Base-by-base conservation (phyloP, 1,139 yeast genomes). In the Pichia sp. region DNA sequence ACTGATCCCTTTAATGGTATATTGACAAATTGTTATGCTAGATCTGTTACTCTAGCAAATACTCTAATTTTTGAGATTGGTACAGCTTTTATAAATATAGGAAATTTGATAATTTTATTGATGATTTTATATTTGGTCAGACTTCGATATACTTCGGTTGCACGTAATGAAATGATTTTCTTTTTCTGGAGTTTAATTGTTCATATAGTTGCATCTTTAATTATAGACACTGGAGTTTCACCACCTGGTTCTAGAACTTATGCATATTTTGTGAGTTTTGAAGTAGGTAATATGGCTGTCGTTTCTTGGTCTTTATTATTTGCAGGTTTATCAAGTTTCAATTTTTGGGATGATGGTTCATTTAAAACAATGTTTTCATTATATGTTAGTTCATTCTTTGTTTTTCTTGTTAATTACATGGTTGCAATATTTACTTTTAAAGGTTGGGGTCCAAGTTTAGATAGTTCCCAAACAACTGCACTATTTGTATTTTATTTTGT, bases 331-430 rank as follows among this genome's bases (percentile, higher is more conserved):
- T 69, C 90, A 30, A 90, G 93, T 43, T 89, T 88, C 69, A 95
- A 90, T 67, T 71, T 89, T 50, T 91, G 96, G 95, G 97, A 90
- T 69, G 98, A 93, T 67, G 97, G 97, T 10, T 84, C 96, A 1
- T 66, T 70, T 34, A 73, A 67, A 56, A 82, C 96, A 2, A 76
- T 87, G 74, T 71, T 81, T 70, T 66, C 74, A 3, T 70, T 87
- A 49, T 72, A 89, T 58, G 53, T 73, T 8, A 63, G 78, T 2
- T 72, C 84, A 18, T 53, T 72, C 6, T 63, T 69, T 1, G 81
- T 84, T 63, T 88, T 84, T 67, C 73, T 77, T 11, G 68, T 84
- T 45, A 81, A 86, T 53, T 91, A 87, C 65, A 67, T 88, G 42
- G 75, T 90, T 16, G 71, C 89, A 1, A 61, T 89, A 11, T 69